These are phyloP conservation scores for Recurvomyces mirabilis DNA, from an alignment of 495 filamentous ascomycete genomes.

Conservation along the genomic window DNA sequence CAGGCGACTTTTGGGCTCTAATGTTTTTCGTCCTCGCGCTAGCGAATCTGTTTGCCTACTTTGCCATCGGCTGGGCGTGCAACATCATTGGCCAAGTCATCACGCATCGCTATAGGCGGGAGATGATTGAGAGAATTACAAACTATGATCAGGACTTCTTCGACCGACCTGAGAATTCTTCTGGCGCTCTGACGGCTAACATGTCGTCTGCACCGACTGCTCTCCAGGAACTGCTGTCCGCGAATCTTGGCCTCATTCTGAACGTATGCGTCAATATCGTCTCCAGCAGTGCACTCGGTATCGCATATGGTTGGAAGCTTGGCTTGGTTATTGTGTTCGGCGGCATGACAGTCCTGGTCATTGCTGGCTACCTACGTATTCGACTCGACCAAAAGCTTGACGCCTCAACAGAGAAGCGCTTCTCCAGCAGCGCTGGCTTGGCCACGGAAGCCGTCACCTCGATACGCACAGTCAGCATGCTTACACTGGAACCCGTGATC, in stretches of 20 bases:
- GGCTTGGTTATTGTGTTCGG: constrained; percentile 28
- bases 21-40: constrained; percentile 36
- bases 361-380: constrained; percentile 32
- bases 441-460: constrained; percentile 44
- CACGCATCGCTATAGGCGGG: constrained; percentile 39
- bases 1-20: constrained; percentile 24
- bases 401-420: constrained; percentile 21
- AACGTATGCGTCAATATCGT: constrained; percentile 26
- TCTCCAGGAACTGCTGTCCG: constrained; percentile 25
- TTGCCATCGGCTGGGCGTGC: constrained; percentile 21
- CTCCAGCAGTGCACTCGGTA: constrained; percentile 21
- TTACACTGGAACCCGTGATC: constrained; percentile 33
- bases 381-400: constrained; percentile 34
- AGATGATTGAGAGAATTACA: constrained; percentile 48
- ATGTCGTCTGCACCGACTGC: constrained; percentile 43
- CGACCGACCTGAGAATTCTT: constrained; percentile 49
- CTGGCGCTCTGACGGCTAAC: constrained; percentile 49
- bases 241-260: constrained; percentile 27
- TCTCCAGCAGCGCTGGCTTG: constrained; percentile 25
- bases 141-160: constrained; percentile 52
- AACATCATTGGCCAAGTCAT: constrained; percentile 26
- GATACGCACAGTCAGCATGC: constrained; percentile 44
- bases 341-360: constrained; percentile 24
- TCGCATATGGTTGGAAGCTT: constrained; percentile 29
- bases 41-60: constrained; percentile 32